phyloP scores from a whole-genome alignment of 345 rosid species.

The Salix suchowensis region DNA sequence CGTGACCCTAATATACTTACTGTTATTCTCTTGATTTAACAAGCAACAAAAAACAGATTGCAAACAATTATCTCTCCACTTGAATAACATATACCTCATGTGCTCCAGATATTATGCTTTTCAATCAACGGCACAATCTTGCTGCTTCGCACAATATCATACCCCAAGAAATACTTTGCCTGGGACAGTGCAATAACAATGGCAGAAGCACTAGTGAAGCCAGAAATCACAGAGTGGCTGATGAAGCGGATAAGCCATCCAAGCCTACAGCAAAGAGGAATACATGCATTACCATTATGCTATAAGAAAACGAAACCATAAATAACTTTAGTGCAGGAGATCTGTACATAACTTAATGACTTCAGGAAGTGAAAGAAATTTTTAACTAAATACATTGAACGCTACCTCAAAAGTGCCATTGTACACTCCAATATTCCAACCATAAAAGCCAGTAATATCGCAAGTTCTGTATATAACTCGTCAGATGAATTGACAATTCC shows the following conservation, averaged over 20 bases:
- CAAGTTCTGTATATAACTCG: slow-evolving; percentile 78
- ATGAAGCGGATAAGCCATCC: slow-evolving; percentile 99
- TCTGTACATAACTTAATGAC: not conserved
- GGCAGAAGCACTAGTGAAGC: slow-evolving; percentile 93
- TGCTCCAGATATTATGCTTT: slow-evolving; percentile 87
- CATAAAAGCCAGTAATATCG: slow-evolving; percentile 84
- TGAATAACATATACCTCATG: slow-evolving; percentile 53
- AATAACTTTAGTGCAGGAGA: not conserved
- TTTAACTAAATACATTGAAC: slow-evolving; percentile 6
- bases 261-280: slow-evolving; percentile 51
- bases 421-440: slow-evolving; percentile 90
- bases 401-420: slow-evolving; percentile 92
- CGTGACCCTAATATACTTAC: not conserved
- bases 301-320: not conserved
- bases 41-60: not conserved
- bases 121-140: slow-evolving; percentile 82
- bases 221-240: slow-evolving; percentile 98
- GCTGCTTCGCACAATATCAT: slow-evolving; percentile 69
- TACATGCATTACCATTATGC: not conserved
- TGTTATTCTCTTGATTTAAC: not conserved
- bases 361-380: not conserved
- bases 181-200: slow-evolving; percentile 92
- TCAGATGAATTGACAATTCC: slow-evolving; percentile 64
- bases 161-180: slow-evolving; percentile 92
- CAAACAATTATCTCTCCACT: not conserved